phyloP scores from a whole-genome alignment of 1,284 basidiomycete genomes.

The Malassezia obtusa region DNA sequence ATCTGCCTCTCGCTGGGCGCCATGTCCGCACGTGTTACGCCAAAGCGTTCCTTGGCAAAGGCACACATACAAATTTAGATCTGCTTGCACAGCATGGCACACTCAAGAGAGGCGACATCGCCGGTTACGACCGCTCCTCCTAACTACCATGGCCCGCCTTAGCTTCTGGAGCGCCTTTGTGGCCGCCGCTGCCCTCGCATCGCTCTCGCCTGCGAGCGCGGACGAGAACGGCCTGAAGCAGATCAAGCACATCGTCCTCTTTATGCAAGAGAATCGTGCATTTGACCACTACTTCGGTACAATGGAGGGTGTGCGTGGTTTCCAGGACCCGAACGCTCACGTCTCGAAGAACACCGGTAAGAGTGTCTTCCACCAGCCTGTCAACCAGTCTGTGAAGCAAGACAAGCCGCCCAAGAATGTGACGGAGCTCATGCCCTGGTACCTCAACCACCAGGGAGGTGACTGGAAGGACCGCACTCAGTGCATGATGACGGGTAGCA shows the following conservation, averaged over 20 bases:
- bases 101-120: too few relatives aligned
- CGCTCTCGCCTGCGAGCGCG: background rate
- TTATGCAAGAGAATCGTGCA: conserved; percentile 43
- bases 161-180: too few relatives aligned
- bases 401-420: conserved; percentile 15
- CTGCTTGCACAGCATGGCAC: too few relatives aligned
- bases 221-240: conserved; percentile 6
- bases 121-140: too few relatives aligned
- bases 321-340: conserved; percentile 36
- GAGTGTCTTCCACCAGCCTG: conserved; percentile 24
- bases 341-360: conserved; percentile 27
- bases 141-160: too few relatives aligned
- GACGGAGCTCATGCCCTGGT: conserved; percentile 27
- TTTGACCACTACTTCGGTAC: conserved; percentile 42
- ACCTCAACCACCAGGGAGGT: conserved; percentile 33
- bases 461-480: conserved; percentile 26
- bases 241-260: conserved; percentile 24
- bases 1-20: too few relatives aligned
- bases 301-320: conserved; percentile 34
- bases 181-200: too few relatives aligned
- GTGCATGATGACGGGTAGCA: conserved; percentile 33
- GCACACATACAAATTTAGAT: too few relatives aligned
- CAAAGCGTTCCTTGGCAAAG: too few relatives aligned
- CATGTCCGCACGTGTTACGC: too few relatives aligned
- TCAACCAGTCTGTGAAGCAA: background rate